These are phyloP conservation scores for Phytopythium kandeliae DNA, from an alignment of 352 stramenopile species.

Conservation along the genomic window DNA sequence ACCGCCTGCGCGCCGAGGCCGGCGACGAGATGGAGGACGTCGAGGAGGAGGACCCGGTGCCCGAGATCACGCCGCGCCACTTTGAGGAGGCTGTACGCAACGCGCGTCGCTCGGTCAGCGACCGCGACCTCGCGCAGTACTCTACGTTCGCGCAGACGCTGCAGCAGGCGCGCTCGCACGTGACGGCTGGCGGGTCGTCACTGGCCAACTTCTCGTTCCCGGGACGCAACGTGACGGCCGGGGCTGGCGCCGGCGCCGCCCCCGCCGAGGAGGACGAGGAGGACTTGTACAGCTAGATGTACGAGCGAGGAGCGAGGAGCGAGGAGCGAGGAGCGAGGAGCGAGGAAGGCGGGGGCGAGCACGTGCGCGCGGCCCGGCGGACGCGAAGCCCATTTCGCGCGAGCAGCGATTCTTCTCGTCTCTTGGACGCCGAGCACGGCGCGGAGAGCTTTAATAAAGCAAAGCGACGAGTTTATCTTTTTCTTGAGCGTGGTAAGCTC, in stretches of 20 bases:
- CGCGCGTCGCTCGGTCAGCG: constrained; percentile 95
- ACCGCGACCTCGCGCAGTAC: constrained; percentile 95
- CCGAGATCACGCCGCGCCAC: constrained; percentile 92
- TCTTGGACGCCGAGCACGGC: too few relatives aligned
- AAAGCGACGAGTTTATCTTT: too few relatives aligned
- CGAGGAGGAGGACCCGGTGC: constrained; percentile 95
- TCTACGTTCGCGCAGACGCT: constrained; percentile 88
- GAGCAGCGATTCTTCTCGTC: too few relatives aligned
- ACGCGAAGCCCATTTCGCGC: neutral
- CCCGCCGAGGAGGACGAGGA: constrained; percentile 93
- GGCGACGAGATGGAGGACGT: constrained; percentile 87
- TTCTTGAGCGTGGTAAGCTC: too few relatives aligned
- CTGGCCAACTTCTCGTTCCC: constrained; percentile 97
- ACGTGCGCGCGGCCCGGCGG: neutral
- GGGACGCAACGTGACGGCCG: constrained; percentile 50
- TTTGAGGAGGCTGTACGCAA: constrained; percentile 98
- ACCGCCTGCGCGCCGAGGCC: constrained; percentile 91
- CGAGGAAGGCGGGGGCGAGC: neutral
- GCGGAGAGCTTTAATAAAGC: too few relatives aligned
- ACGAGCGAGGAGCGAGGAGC: too few relatives aligned
- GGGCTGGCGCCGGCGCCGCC: constrained; percentile 29
- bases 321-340: too few relatives aligned
- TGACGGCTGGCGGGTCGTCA: constrained; percentile 89
- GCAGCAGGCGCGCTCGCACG: constrained; percentile 94
- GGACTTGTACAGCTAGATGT: constrained; percentile 95